These are phyloP conservation scores for Malania oleifera DNA, from an alignment of 164 flowering plant species.

Conservation along the genomic window DNA sequence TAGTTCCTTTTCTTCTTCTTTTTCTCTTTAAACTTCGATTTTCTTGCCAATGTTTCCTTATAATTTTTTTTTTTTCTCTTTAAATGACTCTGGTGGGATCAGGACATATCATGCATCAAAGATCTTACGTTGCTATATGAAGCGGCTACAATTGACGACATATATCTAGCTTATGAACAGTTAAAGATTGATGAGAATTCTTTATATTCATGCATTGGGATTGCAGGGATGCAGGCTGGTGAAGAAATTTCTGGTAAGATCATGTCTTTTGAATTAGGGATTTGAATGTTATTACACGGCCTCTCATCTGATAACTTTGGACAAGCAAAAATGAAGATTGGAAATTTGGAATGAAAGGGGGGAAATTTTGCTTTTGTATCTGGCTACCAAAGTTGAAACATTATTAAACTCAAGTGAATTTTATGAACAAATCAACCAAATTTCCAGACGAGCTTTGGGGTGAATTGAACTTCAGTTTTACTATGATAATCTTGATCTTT, in stretches of 20 bases:
- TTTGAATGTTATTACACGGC: background rate
- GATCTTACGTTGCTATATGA: slow-evolving; percentile 74
- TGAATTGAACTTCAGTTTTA: too few relatives aligned
- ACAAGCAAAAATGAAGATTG: too few relatives aligned
- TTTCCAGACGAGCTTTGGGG: too few relatives aligned
- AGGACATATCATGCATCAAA: slow-evolving; percentile 91
- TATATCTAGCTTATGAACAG: slow-evolving; percentile 83
- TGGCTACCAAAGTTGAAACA: too few relatives aligned
- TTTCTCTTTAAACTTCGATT: background rate
- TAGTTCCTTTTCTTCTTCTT: background rate
- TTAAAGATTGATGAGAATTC: slow-evolving; percentile 81
- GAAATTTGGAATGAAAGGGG: too few relatives aligned
- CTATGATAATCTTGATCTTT: too few relatives aligned
- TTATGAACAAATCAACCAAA: too few relatives aligned
- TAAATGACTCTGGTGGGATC: slow-evolving; percentile 19
- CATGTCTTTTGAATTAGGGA: background rate
- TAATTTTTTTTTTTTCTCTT: slow-evolving; percentile 1
- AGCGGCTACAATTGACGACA: slow-evolving; percentile 79
- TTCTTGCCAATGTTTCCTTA: background rate
- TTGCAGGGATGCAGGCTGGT: slow-evolving; percentile 84
- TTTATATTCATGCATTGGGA: slow-evolving; percentile 80
- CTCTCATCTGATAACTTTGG: too few relatives aligned
- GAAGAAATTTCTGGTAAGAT: slow-evolving; percentile 56
- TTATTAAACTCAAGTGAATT: too few relatives aligned
- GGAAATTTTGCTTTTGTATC: too few relatives aligned